A percentile compares a stretch with the other conserved stretches of the same genome.
Evolutionary conservation across 2,329 filamentous ascomycete species (phyloP).

Genomic region (Trichoderma pleuroti): DNA sequence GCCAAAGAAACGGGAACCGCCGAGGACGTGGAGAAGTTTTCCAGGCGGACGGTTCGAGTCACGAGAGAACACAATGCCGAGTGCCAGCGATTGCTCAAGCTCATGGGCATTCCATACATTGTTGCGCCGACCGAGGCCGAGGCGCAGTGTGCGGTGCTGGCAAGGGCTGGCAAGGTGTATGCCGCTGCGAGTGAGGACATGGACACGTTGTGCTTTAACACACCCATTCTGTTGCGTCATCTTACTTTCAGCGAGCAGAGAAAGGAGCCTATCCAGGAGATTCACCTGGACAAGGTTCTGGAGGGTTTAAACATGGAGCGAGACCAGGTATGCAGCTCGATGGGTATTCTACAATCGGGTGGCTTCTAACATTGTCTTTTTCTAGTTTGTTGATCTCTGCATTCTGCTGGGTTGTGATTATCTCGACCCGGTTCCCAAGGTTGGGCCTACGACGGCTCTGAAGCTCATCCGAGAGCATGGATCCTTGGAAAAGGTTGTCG

Average conservation of each 20-base stretch:
- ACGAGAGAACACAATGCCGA: constrained; percentile 97
- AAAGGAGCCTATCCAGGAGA: constrained; percentile 97
- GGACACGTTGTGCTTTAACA: constrained; percentile 95
- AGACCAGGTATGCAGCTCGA: constrained; percentile 59
- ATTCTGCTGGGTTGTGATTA: constrained; percentile 98
- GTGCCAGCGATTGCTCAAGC: constrained; percentile 82
- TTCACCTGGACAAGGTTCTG: constrained; percentile 80
- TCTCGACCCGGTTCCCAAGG: constrained; percentile 90
- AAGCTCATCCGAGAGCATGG: constrained; percentile 93
- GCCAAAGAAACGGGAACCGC: constrained; percentile 96
- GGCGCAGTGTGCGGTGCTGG: constrained; percentile 89
- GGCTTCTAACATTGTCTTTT: background rate
- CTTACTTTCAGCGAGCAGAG: constrained; percentile 96
- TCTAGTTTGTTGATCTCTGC: constrained; percentile 86
- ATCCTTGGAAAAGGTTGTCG: constrained; percentile 80
- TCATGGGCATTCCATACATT: constrained; percentile 96
- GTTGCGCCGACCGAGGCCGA: constrained; percentile 95
- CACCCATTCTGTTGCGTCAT: constrained; percentile 85
- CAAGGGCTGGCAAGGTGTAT: constrained; percentile 89
- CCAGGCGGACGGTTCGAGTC: constrained; percentile 83
- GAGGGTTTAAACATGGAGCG: constrained; percentile 85
- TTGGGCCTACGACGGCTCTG: constrained; percentile 86
- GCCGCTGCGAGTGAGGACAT: constrained; percentile 97
- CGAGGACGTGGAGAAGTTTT: constrained; percentile 97
- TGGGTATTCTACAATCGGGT: background rate